These are phyloP conservation scores for Tulasnella sp. DNA, from an alignment of 768 basidiomycete species.

Conservation along the genomic window DNA sequence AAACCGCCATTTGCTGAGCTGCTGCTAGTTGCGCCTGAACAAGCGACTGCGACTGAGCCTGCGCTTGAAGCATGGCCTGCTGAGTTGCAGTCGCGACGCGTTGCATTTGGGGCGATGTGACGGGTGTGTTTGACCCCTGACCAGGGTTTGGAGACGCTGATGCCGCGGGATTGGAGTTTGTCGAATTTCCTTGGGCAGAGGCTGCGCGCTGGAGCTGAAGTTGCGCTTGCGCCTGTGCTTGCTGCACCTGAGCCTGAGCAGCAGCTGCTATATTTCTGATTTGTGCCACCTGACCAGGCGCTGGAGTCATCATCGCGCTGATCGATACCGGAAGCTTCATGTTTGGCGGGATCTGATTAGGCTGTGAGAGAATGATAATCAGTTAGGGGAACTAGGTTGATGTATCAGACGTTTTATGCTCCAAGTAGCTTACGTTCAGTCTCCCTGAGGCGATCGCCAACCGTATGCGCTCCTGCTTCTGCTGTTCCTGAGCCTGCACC, in stretches of 20 bases:
- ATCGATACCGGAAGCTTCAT: not conserved
- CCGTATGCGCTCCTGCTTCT: constrained; percentile 2
- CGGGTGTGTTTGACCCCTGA: not conserved
- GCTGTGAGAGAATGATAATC: not conserved
- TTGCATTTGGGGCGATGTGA: constrained; percentile 1
- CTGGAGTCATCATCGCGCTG: constrained; percentile 4
- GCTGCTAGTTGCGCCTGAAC: constrained; percentile 6
- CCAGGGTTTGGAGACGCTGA: constrained; percentile 1
- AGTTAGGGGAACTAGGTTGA: not conserved
- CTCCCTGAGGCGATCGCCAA: not conserved
- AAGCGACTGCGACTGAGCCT: constrained; percentile 1
- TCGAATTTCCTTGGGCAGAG: not conserved
- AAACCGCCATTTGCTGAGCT: not conserved
- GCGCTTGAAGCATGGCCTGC: constrained; percentile 6
- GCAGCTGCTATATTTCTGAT: constrained; percentile 12
- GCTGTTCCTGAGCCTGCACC: not conserved
- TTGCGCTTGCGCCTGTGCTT: not conserved
- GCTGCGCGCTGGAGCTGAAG: not conserved
- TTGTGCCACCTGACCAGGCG: constrained; percentile 7
- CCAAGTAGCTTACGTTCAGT: not conserved
- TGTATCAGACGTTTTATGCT: not conserved
- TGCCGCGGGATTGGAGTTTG: not conserved
- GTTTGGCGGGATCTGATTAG: not conserved
- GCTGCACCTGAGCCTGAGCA: constrained; percentile 12
- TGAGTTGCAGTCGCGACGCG: constrained; percentile 8